Evolutionary conservation across 2,329 filamentous ascomycete genomes (phyloP), one percentile per base, ranked within the genome.

Genomic region (Ustilaginoidea virens): DNA sequence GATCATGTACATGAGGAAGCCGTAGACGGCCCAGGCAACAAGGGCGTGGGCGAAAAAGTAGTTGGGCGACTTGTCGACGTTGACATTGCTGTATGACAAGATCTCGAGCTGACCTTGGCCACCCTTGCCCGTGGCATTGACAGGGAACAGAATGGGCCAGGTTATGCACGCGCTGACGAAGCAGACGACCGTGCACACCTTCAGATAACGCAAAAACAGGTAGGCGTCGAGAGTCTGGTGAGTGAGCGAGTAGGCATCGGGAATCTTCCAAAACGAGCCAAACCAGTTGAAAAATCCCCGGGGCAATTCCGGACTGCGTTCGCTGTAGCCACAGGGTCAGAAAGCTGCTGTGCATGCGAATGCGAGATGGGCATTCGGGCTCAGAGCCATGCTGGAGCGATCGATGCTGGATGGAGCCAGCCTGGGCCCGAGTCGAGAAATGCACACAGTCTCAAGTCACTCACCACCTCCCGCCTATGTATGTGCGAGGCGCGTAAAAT

Each of bases 191-290:
- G 77, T 70, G 17, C 76, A 60, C 30, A 90, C 71, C 44, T 82
- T 79, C 35, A 96, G 61, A 47, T 85, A 92, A 25, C 86, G 80
- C 25, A 94, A 66, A 45, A 92, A 82, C 16, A 94, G 69, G 49
- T 85, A 96, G 18, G 79, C 75, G 49, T 96, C 87, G 37, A 96
- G 68, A 3, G 82, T 85, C 49, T 85, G 80, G 52, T 92, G 82
- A 40, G 86, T 79, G 23, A 94, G 67, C 16, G 85, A 67, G 43
- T 82, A 90, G 34, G 73, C 74, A 51, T 94, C 86, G 5, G 66
- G 61, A 26, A 73, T 53, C 41, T 66, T 67, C 55, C 67, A 69
- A 52, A 80, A 74, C 7, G 65, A 56, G 23, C 51, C 52, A 36
- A 80, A 52, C 75, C 75, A 80, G 41, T 65, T 61, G 44, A 75